Base-by-base conservation (phyloP, 2,329 filamentous ascomycete genomes). In the Claviceps arundinis region DNA sequence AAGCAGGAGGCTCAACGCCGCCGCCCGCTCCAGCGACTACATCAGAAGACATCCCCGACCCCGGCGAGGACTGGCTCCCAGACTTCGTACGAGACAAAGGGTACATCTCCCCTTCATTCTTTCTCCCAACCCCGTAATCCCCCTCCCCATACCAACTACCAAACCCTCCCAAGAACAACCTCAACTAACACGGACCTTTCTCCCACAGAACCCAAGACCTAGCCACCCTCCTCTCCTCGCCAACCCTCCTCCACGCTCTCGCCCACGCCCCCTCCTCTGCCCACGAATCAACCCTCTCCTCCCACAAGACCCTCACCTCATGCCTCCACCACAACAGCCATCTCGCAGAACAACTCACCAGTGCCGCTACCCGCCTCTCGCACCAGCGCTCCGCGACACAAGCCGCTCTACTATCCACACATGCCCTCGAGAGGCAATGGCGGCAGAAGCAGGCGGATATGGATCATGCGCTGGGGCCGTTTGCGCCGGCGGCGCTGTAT, bases 401-500 rank as follows among this genome's bases (percentile, higher is more conserved):
- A 63, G 84, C 88, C 3, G 84, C 90, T 54, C 79, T 97, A 0
- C 76, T 97, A 1, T 78, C 87, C 11, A 81, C 93, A 22, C 87
- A 91, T 61, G 87, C 87, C 1, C 78, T 96, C 16, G 93, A 97
- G 70, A 81, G 90, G n/a, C 85, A 91, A 62, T 97, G 93, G 87
- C 81, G 84, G 52, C 80, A 86, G 59, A 94, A 93, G 67, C 88
- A 97, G 67, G 76, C 80, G 1, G 89, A 93, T 60, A 93, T 95
- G 78, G 93, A 97, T 65, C 76, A 81, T 50, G 89, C 87, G 6
- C 72, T 97, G 55, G 80, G 82, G 38, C 87, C 87, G 1, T 97
- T 95, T 70, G 87, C 87, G 26, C 89, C 91, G 0, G 85, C 88
- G 44, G 85, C 87, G 44, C 73, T 97, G 61, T 96, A 97, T 64